Conservation (phyloP, 2,329 filamentous ascomycete genomes). For the Nemania bipapillata region DNA sequence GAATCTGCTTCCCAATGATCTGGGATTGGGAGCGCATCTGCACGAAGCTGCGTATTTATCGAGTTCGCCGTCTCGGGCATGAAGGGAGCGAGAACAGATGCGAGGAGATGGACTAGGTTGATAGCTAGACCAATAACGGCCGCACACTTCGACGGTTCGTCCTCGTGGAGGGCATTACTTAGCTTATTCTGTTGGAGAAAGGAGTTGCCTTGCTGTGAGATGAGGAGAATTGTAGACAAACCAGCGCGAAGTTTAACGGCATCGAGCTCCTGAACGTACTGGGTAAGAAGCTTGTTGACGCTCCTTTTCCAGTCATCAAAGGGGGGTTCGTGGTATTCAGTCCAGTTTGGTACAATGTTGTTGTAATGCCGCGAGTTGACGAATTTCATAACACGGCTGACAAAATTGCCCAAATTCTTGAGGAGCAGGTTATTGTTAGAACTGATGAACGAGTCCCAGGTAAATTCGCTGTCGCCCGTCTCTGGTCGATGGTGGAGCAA, state of each 20-base stretch:
- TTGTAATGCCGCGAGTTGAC: constrained; percentile 30
- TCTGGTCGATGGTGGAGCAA: constrained; percentile 30
- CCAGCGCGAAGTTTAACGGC: constrained; percentile 31
- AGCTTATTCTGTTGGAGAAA: constrained; percentile 35
- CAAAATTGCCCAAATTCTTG: constrained; percentile 34
- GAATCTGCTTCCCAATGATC: constrained; percentile 32
- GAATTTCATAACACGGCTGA: constrained; percentile 33
- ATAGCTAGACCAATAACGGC: constrained; percentile 33
- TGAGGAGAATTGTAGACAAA: constrained; percentile 28
- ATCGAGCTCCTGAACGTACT: constrained; percentile 34
- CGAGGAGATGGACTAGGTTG: constrained; percentile 34
- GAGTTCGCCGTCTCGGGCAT: constrained; percentile 34
- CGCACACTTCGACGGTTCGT: constrained; percentile 33
- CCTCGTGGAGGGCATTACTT: constrained; percentile 20
- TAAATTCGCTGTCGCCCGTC: constrained; percentile 31
- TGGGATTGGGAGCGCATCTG: constrained; percentile 28
- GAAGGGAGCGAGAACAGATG: constrained; percentile 29
- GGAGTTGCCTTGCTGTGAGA: constrained; percentile 31
- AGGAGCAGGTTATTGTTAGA: constrained; percentile 31
- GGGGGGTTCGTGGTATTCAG: constrained; percentile 26
- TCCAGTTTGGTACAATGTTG: constrained; percentile 27
- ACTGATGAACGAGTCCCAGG: constrained; percentile 34
- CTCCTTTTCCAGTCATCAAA: constrained; percentile 25
- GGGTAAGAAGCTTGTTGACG: constrained; percentile 29
- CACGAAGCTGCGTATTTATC: constrained; percentile 30